These are phyloP conservation scores for Paratinospora sagittata DNA, from an alignment of 164 flowering plant species.

Conservation along the genomic window DNA sequence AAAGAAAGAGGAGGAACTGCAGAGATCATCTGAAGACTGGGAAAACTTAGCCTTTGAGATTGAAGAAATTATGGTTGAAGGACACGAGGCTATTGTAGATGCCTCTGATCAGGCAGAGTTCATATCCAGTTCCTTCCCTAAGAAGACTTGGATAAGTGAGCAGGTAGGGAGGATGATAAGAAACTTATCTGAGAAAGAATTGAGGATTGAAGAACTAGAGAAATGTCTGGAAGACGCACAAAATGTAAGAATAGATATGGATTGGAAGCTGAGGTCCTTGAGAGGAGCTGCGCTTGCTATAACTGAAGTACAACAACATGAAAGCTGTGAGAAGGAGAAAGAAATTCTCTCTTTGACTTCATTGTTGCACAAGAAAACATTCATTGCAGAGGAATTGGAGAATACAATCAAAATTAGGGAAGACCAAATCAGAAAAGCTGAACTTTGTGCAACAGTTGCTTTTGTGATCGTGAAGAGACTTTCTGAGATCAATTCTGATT, in stretches of 20 bases:
- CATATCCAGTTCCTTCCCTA: slow-evolving; percentile 48
- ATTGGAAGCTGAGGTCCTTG: slow-evolving; percentile 73
- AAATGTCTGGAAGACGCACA: slow-evolving; percentile 64
- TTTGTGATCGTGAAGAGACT: slow-evolving; percentile 63
- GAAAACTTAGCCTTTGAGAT: slow-evolving; percentile 48
- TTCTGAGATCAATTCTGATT: slow-evolving; percentile 38
- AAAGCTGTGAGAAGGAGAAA: slow-evolving; percentile 58
- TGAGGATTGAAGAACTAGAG: slow-evolving; percentile 60
- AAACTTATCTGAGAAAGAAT: slow-evolving; percentile 62
- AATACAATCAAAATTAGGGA: slow-evolving; percentile 34
- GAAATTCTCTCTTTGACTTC: slow-evolving; percentile 44
- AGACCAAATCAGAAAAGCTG: slow-evolving; percentile 35
- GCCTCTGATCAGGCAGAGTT: slow-evolving; percentile 54
- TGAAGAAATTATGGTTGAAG: slow-evolving; percentile 59
- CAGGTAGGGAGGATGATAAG: slow-evolving; percentile 49
- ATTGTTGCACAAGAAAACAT: slow-evolving; percentile 33
- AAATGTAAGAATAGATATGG: slow-evolving; percentile 52
- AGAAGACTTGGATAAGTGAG: slow-evolving; percentile 56
- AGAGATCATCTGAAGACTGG: slow-evolving; percentile 54
- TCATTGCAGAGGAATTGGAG: slow-evolving; percentile 34
- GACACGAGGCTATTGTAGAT: slow-evolving; percentile 50
- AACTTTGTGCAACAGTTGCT: slow-evolving; percentile 63
- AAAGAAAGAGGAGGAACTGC: slow-evolving; percentile 46
- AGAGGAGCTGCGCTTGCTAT: slow-evolving; percentile 80
- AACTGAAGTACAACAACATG: slow-evolving; percentile 74